Percentiles rank a stretch among this genome's conserved stretches.
phyloP scores from a whole-genome alignment of 164 flowering plant genomes.

The Warburgia ugandensis region DNA sequence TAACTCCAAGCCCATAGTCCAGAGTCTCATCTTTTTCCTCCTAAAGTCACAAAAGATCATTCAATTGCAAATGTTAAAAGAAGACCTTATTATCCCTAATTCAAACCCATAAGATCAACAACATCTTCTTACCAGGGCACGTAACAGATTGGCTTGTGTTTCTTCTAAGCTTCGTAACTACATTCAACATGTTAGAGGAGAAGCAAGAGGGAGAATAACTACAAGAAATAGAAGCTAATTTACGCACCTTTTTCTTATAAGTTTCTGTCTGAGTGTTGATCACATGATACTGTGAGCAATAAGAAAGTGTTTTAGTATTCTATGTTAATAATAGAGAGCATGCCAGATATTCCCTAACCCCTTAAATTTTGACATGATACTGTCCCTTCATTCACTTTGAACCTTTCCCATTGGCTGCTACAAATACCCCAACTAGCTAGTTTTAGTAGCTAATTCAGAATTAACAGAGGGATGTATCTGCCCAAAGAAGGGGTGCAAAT shows the following conservation, averaged over 20 bases:
- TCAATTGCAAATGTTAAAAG: background rate
- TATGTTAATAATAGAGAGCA: background rate
- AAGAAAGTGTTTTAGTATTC: background rate
- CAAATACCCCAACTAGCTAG: background rate
- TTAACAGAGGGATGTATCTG: too few species aligned
- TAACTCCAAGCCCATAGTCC: constrained; percentile 19
- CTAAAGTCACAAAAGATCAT: constrained; percentile 10
- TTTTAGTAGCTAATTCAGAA: too few species aligned
- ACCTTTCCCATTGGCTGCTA: too few species aligned
- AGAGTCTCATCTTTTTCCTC: constrained; percentile 28
- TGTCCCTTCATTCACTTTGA: background rate
- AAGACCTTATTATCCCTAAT: too few species aligned
- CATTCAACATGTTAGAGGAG: background rate
- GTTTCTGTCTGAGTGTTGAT: constrained; percentile 43
- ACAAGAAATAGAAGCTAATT: background rate
- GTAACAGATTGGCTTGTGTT: constrained; percentile 20
- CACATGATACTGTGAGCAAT: constrained; percentile 35
- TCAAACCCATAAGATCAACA: background rate
- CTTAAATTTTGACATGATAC: background rate
- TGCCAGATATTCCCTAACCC: background rate
- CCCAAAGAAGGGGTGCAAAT: too few species aligned
- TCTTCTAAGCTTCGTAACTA: constrained; percentile 33
- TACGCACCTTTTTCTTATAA: constrained; percentile 48
- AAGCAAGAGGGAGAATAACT: background rate
- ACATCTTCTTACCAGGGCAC: constrained; percentile 37